A percentile compares a stretch with the other conserved stretches of the same genome.
Conservation (phyloP, 305 asterid genomes). For the Rubia tinctorum region DNA sequence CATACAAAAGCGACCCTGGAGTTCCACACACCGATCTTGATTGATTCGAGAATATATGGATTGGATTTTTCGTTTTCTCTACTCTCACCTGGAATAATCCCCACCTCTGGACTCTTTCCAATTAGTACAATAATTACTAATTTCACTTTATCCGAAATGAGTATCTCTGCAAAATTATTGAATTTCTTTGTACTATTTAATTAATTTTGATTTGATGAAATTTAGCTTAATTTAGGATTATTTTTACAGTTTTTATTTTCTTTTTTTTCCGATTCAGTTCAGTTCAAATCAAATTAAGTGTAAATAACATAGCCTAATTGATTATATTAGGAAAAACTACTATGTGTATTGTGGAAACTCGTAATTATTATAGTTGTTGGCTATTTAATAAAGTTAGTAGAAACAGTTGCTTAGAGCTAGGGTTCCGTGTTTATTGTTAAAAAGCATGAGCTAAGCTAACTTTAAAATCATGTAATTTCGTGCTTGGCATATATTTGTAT, state of each 20-base stretch:
- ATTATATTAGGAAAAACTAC: neutral
- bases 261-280: too few species aligned
- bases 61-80: constrained; percentile 69
- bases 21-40: constrained; percentile 74
- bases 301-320: neutral
- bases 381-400: neutral
- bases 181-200: neutral
- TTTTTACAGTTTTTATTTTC: too few species aligned
- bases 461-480: neutral
- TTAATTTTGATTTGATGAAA: too few species aligned
- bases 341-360: neutral
- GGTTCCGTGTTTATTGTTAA: neutral
- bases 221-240: too few species aligned
- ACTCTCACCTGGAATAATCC: constrained; percentile 65
- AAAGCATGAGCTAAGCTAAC: neutral
- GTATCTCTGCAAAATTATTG: neutral
- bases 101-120: constrained; percentile 77
- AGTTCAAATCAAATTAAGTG: neutral
- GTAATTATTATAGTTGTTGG: neutral
- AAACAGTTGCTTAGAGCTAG: neutral
- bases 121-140: constrained; percentile 48
- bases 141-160: neutral
- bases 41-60: constrained; percentile 59
- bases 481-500: neutral
- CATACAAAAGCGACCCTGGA: constrained; percentile 97